Evolutionary conservation across 1,139 yeast genomes (phyloP).

Genomic region (Zygosaccharomyces sapae): DNA sequence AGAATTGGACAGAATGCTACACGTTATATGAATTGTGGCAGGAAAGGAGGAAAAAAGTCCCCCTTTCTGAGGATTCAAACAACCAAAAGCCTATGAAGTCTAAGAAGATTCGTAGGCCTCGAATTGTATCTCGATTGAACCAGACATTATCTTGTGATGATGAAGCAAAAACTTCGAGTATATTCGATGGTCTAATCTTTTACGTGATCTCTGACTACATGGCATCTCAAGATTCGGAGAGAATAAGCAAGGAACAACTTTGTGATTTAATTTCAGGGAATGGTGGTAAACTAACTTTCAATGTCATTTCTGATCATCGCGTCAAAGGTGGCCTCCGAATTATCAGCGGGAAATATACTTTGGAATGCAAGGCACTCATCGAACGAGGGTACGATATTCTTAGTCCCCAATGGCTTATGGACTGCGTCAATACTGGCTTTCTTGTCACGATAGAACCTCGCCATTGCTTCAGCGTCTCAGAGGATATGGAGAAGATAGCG

Average conservation of each 20-base stretch:
- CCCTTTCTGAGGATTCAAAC: conserved; percentile 6
- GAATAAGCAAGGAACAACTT: conserved; percentile 40
- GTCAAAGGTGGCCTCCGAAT: conserved; percentile 19
- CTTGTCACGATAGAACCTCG: conserved; percentile 57
- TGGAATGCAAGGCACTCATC: conserved; percentile 44
- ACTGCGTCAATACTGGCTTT: conserved; percentile 47
- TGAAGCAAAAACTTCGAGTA: conserved; percentile 11
- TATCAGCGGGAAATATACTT: conserved; percentile 50
- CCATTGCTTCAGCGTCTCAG: conserved; percentile 45
- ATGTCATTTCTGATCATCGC: conserved; percentile 19
- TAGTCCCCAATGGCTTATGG: conserved; percentile 67
- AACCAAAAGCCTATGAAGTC: conserved; percentile 20
- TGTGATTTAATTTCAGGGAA: conserved; percentile 41
- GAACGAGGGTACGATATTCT: conserved; percentile 55
- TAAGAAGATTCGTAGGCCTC: conserved; percentile 22
- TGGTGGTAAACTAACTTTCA: conserved; percentile 47
- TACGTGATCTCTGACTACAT: conserved; percentile 45
- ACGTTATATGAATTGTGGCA: conserved; percentile 51
- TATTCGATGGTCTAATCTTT: conserved; percentile 40
- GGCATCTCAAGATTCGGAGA: conserved; percentile 31
- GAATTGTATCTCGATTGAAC: conserved; percentile 4
- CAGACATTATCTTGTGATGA: conserved; percentile 9
- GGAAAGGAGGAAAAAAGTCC: conserved; percentile 18
- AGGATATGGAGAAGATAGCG: conserved; percentile 26
- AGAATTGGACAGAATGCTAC: conserved; percentile 54